These are phyloP conservation scores for Monosporascus sp. DNA, from an alignment of 2,329 filamentous ascomycete genomes.

Conservation along the genomic window DNA sequence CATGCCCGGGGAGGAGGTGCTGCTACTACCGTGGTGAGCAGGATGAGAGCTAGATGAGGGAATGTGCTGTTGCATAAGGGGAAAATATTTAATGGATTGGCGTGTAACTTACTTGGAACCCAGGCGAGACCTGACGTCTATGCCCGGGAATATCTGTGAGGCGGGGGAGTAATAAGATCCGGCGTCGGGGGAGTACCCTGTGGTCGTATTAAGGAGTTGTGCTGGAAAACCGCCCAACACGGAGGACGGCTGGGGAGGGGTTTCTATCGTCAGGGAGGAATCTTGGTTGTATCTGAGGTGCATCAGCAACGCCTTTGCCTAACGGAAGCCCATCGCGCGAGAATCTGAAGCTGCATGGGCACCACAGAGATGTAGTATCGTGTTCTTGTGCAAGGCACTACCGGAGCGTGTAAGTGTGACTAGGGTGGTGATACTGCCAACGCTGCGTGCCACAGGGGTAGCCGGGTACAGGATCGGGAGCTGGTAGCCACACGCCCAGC, in stretches of 20 bases:
- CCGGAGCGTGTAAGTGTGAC: conserved; percentile 26
- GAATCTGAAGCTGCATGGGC: conserved; percentile 25
- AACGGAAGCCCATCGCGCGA: conserved; percentile 22
- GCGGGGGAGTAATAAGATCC: conserved; percentile 43
- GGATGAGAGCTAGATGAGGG: conserved; percentile 8
- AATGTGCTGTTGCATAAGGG: conserved; percentile 8
- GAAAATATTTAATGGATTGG: conserved; percentile 8
- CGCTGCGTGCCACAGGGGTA: conserved; percentile 37
- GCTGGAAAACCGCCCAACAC: conserved; percentile 49
- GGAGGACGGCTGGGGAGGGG: conserved; percentile 42
- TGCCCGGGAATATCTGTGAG: conserved; percentile 40
- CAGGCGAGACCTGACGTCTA: conserved; percentile 51
- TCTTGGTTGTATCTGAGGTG: conserved; percentile 50
- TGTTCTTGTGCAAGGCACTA: conserved; percentile 29
- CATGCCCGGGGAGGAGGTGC: conserved; percentile 49
- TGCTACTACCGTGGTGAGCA: conserved; percentile 39
- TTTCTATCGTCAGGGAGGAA: conserved; percentile 50
- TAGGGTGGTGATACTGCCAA: conserved; percentile 39
- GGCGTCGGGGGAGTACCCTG: conserved; percentile 46
- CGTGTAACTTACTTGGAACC: conserved; percentile 47
- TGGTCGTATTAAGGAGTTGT: conserved; percentile 39
- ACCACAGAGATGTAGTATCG: conserved; percentile 30
- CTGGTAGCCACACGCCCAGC: conserved; percentile 31
- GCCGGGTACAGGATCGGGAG: conserved; percentile 36
- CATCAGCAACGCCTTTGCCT: conserved; percentile 29